Percentiles rank a stretch among this genome's conserved stretches.
Conservation (phyloP, 345 rosid species). For the Bruguiera gymnorhiza region DNA sequence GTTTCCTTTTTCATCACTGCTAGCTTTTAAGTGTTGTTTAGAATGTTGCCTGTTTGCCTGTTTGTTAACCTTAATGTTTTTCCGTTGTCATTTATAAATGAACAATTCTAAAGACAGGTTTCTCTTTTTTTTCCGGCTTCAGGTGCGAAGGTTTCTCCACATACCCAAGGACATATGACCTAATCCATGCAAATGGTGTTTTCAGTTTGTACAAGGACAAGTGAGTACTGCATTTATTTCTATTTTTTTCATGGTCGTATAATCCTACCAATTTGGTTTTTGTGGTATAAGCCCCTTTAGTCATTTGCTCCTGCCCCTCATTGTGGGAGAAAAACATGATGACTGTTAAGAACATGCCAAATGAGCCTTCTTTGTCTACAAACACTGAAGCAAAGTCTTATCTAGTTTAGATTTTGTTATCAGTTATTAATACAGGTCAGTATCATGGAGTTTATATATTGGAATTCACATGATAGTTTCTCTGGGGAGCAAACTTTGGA, state of each 20-base stretch:
- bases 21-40: neutral
- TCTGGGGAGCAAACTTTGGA: too few species aligned
- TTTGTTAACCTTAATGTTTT: neutral
- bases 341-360: too few species aligned
- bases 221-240: constrained; percentile 42
- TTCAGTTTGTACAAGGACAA: constrained; percentile 83
- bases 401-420: too few species aligned
- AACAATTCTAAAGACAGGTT: too few species aligned
- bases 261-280: neutral
- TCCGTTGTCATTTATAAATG: too few species aligned
- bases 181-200: constrained; percentile 80
- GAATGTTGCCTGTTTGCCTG: neutral
- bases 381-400: too few species aligned
- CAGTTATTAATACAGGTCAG: too few species aligned
- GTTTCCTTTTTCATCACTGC: neutral
- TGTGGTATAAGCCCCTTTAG: neutral
- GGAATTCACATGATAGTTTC: too few species aligned
- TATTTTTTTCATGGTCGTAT: neutral
- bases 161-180: constrained; percentile 96
- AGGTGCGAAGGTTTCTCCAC: constrained; percentile 99
- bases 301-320: too few species aligned
- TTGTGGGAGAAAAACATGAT: too few species aligned
- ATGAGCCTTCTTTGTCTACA: too few species aligned
- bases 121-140: constrained; percentile 2
- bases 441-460: too few species aligned